These are phyloP conservation scores for Boletellus deceptivus DNA, from an alignment of 1,284 basidiomycete genomes.

Conservation along the genomic window DNA sequence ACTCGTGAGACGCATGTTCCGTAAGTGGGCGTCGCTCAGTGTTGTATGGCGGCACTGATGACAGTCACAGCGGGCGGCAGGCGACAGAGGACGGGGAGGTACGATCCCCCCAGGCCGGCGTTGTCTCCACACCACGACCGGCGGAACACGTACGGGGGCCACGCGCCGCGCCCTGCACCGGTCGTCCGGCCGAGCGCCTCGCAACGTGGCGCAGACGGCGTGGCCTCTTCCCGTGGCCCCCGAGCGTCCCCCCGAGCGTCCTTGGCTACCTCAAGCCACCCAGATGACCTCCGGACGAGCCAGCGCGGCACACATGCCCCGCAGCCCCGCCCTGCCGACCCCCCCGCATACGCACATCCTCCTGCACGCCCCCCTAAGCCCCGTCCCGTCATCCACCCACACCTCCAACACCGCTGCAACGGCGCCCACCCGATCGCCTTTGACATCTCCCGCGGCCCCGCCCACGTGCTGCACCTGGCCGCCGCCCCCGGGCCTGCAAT, in stretches of 20 bases:
- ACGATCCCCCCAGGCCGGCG: too few relatives aligned
- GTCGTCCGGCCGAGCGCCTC: conserved; percentile 41
- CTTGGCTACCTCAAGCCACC: conserved; percentile 21
- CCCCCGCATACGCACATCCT: conserved; percentile 55
- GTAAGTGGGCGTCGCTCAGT: background rate
- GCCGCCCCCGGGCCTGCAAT: too few relatives aligned
- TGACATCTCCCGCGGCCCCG: too few relatives aligned
- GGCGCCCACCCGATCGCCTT: too few relatives aligned
- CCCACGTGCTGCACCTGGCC: too few relatives aligned
- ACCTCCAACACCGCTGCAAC: too few relatives aligned
- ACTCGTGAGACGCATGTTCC: background rate
- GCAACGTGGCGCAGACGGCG: too few relatives aligned
- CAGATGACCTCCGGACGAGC: too few relatives aligned
- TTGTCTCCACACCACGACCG: too few relatives aligned
- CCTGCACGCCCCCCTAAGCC: conserved; percentile 41
- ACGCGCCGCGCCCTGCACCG: conserved; percentile 18
- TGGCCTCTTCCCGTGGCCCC: too few relatives aligned
- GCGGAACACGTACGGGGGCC: too few relatives aligned
- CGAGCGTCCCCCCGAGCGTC: too few relatives aligned
- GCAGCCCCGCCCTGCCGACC: conserved; percentile 37
- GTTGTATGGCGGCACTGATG: background rate
- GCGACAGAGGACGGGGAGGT: background rate
- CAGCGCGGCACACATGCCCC: conserved; percentile 20
- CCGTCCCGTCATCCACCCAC: conserved; percentile 27
- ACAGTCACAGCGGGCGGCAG: background rate